Evolutionary conservation across 1,284 basidiomycete species (phyloP).

Genomic region (Malassezia sp.): DNA sequence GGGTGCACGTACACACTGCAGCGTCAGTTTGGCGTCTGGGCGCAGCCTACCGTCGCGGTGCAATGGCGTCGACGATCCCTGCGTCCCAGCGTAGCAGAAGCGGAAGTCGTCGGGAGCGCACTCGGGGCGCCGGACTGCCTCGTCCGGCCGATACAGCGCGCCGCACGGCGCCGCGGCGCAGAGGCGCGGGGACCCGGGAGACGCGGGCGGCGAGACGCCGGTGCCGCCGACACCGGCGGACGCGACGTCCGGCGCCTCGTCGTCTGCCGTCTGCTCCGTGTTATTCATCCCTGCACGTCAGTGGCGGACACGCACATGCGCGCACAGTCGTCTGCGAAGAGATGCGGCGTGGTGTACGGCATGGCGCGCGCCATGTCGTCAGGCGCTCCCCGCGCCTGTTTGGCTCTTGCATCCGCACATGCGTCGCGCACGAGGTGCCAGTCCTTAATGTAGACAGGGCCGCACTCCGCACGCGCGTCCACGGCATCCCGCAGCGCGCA

Average conservation of each 20-base stretch:
- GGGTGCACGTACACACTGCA: background rate
- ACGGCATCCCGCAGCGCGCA: constrained; percentile 20
- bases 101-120: constrained; percentile 53
- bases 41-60: constrained; percentile 28
- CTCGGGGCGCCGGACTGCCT: too few species aligned
- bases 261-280: too few species aligned
- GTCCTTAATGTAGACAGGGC: constrained; percentile 52
- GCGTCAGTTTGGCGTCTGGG: background rate
- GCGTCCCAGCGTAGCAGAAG: constrained; percentile 36
- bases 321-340: constrained; percentile 54
- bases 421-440: constrained; percentile 51
- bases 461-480: constrained; percentile 11
- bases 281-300: constrained; percentile 35
- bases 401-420: constrained; percentile 31
- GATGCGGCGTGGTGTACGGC: constrained; percentile 50
- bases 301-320: constrained; percentile 30
- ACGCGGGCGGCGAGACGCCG: background rate
- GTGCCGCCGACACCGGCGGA: too few species aligned
- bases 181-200: background rate
- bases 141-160: too few species aligned
- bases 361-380: constrained; percentile 20
- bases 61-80: constrained; percentile 21
- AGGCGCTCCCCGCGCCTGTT: constrained; percentile 12
- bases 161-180: constrained; percentile 6
- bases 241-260: too few species aligned